Evolutionary conservation across 148 eudicot genomes (phyloP), one percentile per base, ranked within the genome.

Genomic region (Fagopyrum esculentum): DNA sequence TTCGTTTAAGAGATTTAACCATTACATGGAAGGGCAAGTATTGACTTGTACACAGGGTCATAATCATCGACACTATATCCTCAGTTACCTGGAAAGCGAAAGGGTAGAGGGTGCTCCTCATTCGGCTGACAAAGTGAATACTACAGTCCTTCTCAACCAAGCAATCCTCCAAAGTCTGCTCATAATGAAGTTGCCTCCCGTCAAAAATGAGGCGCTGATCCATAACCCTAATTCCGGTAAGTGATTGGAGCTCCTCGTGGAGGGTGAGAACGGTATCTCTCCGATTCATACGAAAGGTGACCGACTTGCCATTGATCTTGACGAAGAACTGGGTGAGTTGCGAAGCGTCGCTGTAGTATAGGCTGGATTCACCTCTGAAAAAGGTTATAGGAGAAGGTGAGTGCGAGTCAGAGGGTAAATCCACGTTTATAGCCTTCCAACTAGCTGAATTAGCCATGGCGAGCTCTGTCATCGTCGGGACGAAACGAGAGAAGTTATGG

Each of bases 91-190:
- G 82, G 86, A 90, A 91, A 1, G 91, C 87, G 9, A 74, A 63
- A 0, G 97, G 96, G 71, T 90, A 85, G 43, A 16, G 77, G 0
- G 98, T 89, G 81, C 91, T 88, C 66, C 93, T 77, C 90, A 94
- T 82, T 0, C 89, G 73, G 0, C 88, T 93, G 0, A 91, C 96
- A 56, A 94, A 22, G 26, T 89, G 88, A 9, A 94, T 71, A 5
- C 76, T 80, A 0, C 89, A 82, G 35, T 92, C 93, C 2, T 85
- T 89, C 71, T 85, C 79, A 2, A 95, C 77, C 1, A 22, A 45
- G 15, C 87, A 90, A 1, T 85, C 84, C 6, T 80, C 79, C 50
- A 95, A 49, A 0, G 89, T 82, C 11, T 89, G 80, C 72, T 95
- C 96, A 81, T 82, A 78, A 79, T 84, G 89, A 2, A 95, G 83